Evolutionary conservation across 164 flowering plant species (phyloP), one percentile per base, ranked within the genome.

Genomic region (Macadamia tetraphylla): DNA sequence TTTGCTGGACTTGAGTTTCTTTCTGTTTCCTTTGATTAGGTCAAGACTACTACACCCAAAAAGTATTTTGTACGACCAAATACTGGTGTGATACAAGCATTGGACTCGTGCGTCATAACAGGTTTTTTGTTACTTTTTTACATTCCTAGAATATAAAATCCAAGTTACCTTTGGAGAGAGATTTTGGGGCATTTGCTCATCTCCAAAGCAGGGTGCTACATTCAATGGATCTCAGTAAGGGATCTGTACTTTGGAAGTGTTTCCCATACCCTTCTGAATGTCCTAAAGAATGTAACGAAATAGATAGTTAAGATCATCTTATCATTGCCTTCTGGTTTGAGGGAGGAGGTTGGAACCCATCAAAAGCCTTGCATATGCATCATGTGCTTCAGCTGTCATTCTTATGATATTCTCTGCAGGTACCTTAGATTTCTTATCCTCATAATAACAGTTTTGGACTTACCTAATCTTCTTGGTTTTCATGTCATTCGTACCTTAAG

Each of bases 21-120:
- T 6, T 52, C 52, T 40, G 65, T 55, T 59, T 67, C 14, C 62
- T 42, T 60, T 76, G 30, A 31, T 61, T 71, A 92, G 98, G 94
- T 92, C 72, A 92, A 92, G 80, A 92, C 98, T 31, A 92, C 98
- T 61, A 85, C 96, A 18, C 98, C 98, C 8, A 88, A 86, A 81
- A 89, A 85, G 85, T 92, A 92, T 79, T 92, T 85, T 74, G 98
- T 92, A 53, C 84, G 98, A 46, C 98, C 98, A 48, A 92, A 90
- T 75, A 84, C 90, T 48, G 89, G 96, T 58, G 82, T 92, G 61
- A 71, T 92, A 76, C 93, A 84, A 76, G 91, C 98, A 63, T 87
- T 93, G 93, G 96, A 89, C 66, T 81, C 92, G 8, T 85, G 86
- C 76, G 66, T 83, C 67, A 85, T 90, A 58, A 86, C 91, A 92